Conservation (phyloP, 2,329 filamentous ascomycete species). For the Curvularia lunata region DNA sequence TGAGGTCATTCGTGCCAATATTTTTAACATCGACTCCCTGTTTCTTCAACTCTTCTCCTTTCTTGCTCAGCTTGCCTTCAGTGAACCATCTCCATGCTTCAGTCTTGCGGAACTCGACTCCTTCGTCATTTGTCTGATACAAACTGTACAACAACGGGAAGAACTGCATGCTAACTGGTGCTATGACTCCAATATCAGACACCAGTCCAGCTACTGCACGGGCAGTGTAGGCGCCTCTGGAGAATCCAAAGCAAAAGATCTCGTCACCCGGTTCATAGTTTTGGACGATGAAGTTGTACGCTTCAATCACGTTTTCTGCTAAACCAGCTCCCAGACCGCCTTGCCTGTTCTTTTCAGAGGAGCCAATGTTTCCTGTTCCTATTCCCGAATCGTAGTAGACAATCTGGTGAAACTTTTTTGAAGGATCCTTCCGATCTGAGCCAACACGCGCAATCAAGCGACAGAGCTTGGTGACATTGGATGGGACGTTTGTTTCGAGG, state of each 20-base stretch:
- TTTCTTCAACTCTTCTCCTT: constrained; percentile 25
- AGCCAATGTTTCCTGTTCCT: constrained; percentile 42
- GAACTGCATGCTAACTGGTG: constrained; percentile 52
- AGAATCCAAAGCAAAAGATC: constrained; percentile 57
- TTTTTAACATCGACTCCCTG: constrained; percentile 18
- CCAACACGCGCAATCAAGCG: constrained; percentile 43
- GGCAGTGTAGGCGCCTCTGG: constrained; percentile 56
- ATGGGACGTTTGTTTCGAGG: constrained; percentile 41
- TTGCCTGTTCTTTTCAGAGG: constrained; percentile 35
- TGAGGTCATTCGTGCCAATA: constrained; percentile 27
- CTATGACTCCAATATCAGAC: constrained; percentile 56
- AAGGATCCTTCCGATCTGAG: constrained; percentile 25
- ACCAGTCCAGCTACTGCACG: constrained; percentile 53
- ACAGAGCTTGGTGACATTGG: constrained; percentile 46
- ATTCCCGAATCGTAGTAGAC: constrained; percentile 48
- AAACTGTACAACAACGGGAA: constrained; percentile 54
- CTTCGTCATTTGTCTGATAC: constrained; percentile 40
- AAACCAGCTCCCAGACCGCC: constrained; percentile 55
- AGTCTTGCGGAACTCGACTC: constrained; percentile 34
- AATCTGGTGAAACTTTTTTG: constrained; percentile 44
- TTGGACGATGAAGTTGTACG: constrained; percentile 58
- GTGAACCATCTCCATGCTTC: constrained; percentile 40
- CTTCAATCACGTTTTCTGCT: constrained; percentile 57
- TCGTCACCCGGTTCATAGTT: constrained; percentile 59
- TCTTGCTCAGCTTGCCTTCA: constrained; percentile 45